Base-by-base conservation (phyloP, 2,329 filamentous ascomycete genomes). In the Hysterium pulicare region DNA sequence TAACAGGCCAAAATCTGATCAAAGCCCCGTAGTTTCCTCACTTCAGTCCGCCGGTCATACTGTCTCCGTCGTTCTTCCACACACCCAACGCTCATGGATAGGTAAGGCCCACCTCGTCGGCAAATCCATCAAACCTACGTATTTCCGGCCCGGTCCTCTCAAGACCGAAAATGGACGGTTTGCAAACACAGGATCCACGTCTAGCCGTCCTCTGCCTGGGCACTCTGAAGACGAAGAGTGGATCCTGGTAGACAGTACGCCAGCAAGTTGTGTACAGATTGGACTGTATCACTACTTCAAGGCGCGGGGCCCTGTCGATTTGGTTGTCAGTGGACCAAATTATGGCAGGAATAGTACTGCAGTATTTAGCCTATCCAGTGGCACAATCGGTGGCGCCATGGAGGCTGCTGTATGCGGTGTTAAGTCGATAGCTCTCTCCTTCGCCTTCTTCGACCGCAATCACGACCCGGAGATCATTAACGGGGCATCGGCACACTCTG, bases 41-140 rank as follows among this genome's bases (percentile, higher is more conserved):
- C 65, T 76, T 20, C 71, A 74, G 55, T 69, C 75, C 43, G 82
- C 84, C 23, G 90, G 90, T 6, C 91, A 96, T 69, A 77, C 73
- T n/a, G 88, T 97, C 47, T 95, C 89, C 6, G 90, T 98, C 38
- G 86, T 93, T 50, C 80, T 98, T 11, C 93, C 93, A 2, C 82
- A 96, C 66, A 84, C 84, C 5, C 93, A 98, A 71, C 83, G 91
- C 49, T 95, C 90, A 43, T 98, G 93, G 93, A 97, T 98, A 59
- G 90, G 90, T 57, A 98, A 98, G 74, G 93, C 93, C 2, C 93
- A 97, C 69, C 87, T 97, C 60, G 90, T 97, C 57, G 90, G 90
- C 43, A 85, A 91, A 65, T 86, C 87, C 8, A 80, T 95, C 48
- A 88, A 84, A 63, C 90, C 90, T 7, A 77, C 81, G 21, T 95